A percentile compares a stretch with the other conserved stretches of the same genome.
Evolutionary conservation across 805 yeast genomes (phyloP).

Genomic region (Nematodospora valgi): DNA sequence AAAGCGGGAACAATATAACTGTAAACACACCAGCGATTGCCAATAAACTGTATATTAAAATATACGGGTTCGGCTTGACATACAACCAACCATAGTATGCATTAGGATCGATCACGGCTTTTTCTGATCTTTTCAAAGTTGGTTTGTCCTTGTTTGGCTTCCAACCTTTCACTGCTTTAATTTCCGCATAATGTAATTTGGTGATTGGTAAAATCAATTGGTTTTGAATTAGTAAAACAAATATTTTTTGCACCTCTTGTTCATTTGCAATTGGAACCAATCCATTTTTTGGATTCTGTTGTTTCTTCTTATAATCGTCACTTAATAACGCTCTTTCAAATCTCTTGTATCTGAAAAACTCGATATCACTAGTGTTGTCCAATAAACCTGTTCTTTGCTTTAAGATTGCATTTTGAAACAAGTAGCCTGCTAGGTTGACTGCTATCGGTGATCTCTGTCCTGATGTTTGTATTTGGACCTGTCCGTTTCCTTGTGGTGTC

Average conservation of each 20-base stretch:
- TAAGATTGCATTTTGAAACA: conserved; percentile 62
- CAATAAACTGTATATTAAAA: conserved; percentile 59
- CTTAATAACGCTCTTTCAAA: conserved; percentile 73
- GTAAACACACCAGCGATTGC: conserved; percentile 63
- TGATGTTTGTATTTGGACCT: conserved; percentile 14
- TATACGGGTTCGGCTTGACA: conserved; percentile 65
- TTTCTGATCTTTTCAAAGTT: conserved; percentile 50
- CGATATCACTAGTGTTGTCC: conserved; percentile 62
- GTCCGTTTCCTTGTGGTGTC: conserved; percentile 3
- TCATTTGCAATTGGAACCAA: conserved; percentile 44
- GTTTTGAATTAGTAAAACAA: conserved; percentile 65
- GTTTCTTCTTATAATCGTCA: conserved; percentile 60
- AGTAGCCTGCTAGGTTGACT: conserved; percentile 63
- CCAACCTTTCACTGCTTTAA: conserved; percentile 54
- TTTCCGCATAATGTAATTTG: conserved; percentile 67
- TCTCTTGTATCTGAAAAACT: conserved; percentile 85
- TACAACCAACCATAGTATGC: conserved; percentile 84
- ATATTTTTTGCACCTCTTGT: conserved; percentile 56
- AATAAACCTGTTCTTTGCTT: conserved; percentile 82
- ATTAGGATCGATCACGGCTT: conserved; percentile 60
- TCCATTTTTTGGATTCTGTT: conserved; percentile 42
- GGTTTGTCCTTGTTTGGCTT: conserved; percentile 64
- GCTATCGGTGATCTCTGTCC: conserved; percentile 47
- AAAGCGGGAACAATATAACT: conserved; percentile 80
- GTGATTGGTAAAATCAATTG: conserved; percentile 73